These are phyloP conservation scores for Periconia macrospinosa DNA, from an alignment of 2,329 filamentous ascomycete genomes.

Conservation along the genomic window DNA sequence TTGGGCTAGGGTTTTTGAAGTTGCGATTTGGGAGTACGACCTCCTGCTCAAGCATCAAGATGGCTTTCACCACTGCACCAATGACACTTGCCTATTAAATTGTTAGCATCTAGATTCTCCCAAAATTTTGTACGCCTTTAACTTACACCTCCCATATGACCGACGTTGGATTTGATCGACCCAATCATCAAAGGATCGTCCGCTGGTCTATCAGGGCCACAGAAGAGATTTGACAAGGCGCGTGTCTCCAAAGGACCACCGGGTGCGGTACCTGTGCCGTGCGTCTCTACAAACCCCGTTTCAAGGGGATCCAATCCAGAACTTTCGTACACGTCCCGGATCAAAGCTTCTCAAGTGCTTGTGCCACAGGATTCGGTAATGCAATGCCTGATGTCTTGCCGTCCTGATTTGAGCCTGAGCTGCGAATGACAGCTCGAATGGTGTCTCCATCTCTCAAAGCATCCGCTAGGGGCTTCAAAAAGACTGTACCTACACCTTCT, in stretches of 20 bases:
- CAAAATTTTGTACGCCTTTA: too few species aligned
- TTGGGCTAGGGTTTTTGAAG: too few species aligned
- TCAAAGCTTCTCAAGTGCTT: slow-evolving; percentile 31
- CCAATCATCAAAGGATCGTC: neutral
- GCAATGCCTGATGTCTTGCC: slow-evolving; percentile 20
- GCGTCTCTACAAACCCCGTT: slow-evolving; percentile 27
- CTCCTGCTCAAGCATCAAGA: slow-evolving; percentile 40
- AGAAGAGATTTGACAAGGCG: slow-evolving; percentile 6
- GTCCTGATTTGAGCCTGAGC: slow-evolving; percentile 24
- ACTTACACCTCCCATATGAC: slow-evolving; percentile 34
- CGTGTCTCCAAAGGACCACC: slow-evolving; percentile 26
- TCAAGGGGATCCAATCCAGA: slow-evolving; percentile 35
- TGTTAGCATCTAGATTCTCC: too few species aligned
- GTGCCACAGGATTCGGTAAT: slow-evolving; percentile 48
- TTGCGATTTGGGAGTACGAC: slow-evolving; percentile 25
- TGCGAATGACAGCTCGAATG: slow-evolving; percentile 29
- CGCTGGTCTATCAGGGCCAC: neutral
- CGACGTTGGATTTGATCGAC: slow-evolving; percentile 40
- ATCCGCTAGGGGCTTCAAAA: slow-evolving; percentile 24
- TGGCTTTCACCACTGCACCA: slow-evolving; percentile 39
- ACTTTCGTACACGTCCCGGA: slow-evolving; percentile 35
- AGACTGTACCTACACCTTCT: slow-evolving; percentile 53
- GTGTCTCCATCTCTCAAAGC: slow-evolving; percentile 25
- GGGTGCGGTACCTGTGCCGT: slow-evolving; percentile 58
- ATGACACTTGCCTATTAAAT: slow-evolving; percentile 18